Evolutionary conservation across 2,329 filamentous ascomycete species (phyloP), one percentile per base, ranked within the genome.

Genomic region (Lasiodiplodia citricola): DNA sequence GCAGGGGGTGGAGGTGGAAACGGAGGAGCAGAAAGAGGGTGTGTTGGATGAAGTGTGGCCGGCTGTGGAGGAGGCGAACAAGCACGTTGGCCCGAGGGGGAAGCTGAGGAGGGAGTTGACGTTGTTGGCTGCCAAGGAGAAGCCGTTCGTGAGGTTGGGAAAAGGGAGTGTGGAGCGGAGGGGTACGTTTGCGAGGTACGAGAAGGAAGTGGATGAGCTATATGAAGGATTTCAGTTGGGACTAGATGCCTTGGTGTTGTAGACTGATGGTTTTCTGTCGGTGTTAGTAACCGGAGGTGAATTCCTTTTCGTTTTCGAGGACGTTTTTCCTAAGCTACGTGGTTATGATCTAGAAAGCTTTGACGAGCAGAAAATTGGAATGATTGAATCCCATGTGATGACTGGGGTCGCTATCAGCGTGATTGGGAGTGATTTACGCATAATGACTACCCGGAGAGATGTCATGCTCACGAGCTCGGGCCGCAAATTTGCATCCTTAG

Each of bases 41-140:
- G 16, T 44, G n/a, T 14, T 65, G 23, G 62, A 54, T 3, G 62
- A 31, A 21, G n/a, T 63, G 3, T 63, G 64, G 64, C 52, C 64
- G 28, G 60, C 18, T 4, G 50, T 71, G 16, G 63, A 70, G 25
- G 56, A 66, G 35, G 62, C 50, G 11, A 72, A 72, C 47, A 21
- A 51, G 37, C 35, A 35, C 23, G 23, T 25, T 21, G 25, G 63
- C 6, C 64, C 66, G 13, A 18, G 60, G 7, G n/a, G 38, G 4
- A 14, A 23, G 51, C 23, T 57, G 16, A 47, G 51, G 52, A 66
- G 52, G 52, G 64, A 47, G 37, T 16, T 57, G 64, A 37, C 52
- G 50, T 13, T 66, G 37, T 28, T 66, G 23, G 52, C 64, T 23
- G 38, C 4, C 14, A 18, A 52, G 18, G 64, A 57, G 7, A 66